Base-by-base conservation (phyloP, 768 basidiomycete genomes). In the Neoboletus subvelutipes region DNA sequence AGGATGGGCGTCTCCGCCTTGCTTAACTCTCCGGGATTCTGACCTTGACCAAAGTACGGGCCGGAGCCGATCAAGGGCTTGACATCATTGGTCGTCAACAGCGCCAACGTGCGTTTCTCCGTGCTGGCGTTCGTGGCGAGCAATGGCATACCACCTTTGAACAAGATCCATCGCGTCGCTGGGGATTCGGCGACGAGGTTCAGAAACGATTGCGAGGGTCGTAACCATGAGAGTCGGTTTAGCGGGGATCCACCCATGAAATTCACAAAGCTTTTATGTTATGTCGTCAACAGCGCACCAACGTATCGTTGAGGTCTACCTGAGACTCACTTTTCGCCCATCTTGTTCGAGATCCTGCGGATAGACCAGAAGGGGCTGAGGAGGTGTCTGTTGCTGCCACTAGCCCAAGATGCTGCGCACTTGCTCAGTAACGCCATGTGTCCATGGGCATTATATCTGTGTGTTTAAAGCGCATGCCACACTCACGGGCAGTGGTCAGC, bases 181-280 rank as follows among this genome's bases (percentile, higher is more conserved):
- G 84, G 80, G 13, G 83, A 77, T 17, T 66, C 70, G 37, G 88
- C 74, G 62, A 94, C 78, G 20, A 85, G 78, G 56, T 92, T 90
- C 47, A 98, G 79, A 72, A 94, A 92, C 9, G 80, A 69, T 29
- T 84, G 81, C 15, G 90, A 92, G 4, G 84, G 72, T 28, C 92
- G 80, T 36, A 94, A 78, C 86, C 94, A 94, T 1, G 89, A 85
- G 20, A 93, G 78, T 17, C 92, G 86, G 70, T 92, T 92, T 33
- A 92, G 73, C 42, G 88, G 84, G 53, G 90, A 89, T 40, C 88
- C 82, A 34, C 73, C 76, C 61, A 81, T 68, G 69, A 83, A 83
- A 60, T 83, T 81, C 28, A 75, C 68, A 50, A 75, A 71, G 52
- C 87, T 77, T 57, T n/a, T n/a, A n/a, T n/a, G n/a, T n/a, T 20